A percentile compares a stretch with the other conserved stretches of the same genome.
Conservation (phyloP, 1,284 basidiomycete species). For the Ustilago trichophora region DNA sequence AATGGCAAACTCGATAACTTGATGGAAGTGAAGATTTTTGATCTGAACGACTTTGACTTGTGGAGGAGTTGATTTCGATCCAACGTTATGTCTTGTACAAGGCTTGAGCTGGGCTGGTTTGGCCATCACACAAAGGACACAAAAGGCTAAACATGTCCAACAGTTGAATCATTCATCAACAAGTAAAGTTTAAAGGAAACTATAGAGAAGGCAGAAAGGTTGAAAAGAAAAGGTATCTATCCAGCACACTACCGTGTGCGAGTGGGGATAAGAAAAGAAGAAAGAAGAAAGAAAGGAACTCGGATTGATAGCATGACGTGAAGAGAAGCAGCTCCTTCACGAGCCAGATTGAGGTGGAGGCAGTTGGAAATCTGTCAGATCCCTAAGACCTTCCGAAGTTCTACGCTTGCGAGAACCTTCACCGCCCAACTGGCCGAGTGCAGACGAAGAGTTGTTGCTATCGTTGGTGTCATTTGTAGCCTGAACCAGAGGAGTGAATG, state of each 20-base stretch:
- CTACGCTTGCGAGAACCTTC: conserved; percentile 48
- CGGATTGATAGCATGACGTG: too few species aligned
- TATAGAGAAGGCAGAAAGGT: neutral
- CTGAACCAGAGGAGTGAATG: conserved; percentile 47
- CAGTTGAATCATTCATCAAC: too few species aligned
- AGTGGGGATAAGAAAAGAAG: neutral
- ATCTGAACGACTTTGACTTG: too few species aligned
- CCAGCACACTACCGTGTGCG: neutral
- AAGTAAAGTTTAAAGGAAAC: neutral
- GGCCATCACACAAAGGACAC: too few species aligned
- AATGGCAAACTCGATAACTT: too few species aligned
- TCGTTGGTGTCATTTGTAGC: conserved; percentile 17
- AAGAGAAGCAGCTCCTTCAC: neutral
- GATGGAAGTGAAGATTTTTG: too few species aligned
- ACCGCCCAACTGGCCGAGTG: conserved; percentile 43
- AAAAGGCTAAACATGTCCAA: too few species aligned
- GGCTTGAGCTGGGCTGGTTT: too few species aligned
- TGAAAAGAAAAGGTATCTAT: neutral
- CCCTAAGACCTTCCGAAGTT: conserved; percentile 21
- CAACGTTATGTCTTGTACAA: too few species aligned
- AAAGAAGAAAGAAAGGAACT: neutral
- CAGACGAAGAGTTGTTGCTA: conserved; percentile 15
- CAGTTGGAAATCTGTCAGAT: conserved; percentile 40
- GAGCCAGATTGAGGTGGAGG: conserved; percentile 37
- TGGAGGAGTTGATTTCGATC: too few species aligned